phyloP scores from a whole-genome alignment of 176 grass and related monocot genomes.

The Sorghum bicolor region DNA sequence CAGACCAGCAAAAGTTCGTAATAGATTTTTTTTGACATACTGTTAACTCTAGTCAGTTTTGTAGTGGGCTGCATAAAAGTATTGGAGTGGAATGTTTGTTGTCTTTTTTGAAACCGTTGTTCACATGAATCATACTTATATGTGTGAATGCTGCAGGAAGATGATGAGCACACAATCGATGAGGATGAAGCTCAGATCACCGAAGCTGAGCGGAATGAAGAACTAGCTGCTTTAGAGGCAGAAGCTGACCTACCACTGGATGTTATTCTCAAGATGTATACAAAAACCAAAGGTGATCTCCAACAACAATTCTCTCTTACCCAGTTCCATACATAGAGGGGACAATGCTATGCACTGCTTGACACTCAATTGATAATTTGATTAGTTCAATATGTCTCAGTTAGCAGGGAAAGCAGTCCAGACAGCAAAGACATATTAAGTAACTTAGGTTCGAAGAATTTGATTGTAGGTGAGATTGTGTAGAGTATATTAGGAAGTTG shows the following conservation, averaged over 20 bases:
- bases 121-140: background rate
- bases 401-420: conserved; percentile 74
- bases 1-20: conserved; percentile 4
- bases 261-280: conserved; percentile 62
- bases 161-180: conserved; percentile 86
- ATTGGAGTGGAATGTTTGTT: background rate
- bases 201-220: conserved; percentile 69
- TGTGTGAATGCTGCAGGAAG: conserved; percentile 57
- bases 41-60: background rate
- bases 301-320: conserved; percentile 25
- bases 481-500: conserved; percentile 39
- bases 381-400: conserved; percentile 85
- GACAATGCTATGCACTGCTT: conserved; percentile 11
- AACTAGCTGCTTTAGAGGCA: conserved; percentile 76
- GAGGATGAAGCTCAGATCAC: conserved; percentile 96
- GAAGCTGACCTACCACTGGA: conserved; percentile 92
- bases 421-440: conserved; percentile 35
- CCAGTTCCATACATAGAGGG: conserved; percentile 14
- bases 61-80: background rate
- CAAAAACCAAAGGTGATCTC: conserved; percentile 40
- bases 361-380: conserved; percentile 53
- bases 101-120: background rate
- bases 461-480: conserved; percentile 80
- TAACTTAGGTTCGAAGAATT: conserved; percentile 48
- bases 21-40: conserved; percentile 2